phyloP scores from a whole-genome alignment of 2,329 filamentous ascomycete genomes.

The Colletotrichum endophyticum region DNA sequence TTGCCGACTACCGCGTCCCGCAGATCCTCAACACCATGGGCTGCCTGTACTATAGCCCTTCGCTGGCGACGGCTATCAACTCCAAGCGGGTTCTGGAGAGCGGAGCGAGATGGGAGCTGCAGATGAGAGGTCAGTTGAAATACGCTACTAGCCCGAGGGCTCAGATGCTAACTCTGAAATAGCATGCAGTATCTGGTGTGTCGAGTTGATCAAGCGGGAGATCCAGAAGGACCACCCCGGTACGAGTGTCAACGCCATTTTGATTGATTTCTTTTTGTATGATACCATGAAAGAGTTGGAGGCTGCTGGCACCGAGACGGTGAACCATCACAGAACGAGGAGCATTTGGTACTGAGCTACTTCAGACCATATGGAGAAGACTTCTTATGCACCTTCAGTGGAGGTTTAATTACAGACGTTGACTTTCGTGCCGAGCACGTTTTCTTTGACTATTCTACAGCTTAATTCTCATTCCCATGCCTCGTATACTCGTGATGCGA shows the following conservation, averaged over 20 bases:
- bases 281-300: slow-evolving; percentile 92
- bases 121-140: slow-evolving; percentile 72
- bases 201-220: slow-evolving; percentile 85
- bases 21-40: slow-evolving; percentile 88
- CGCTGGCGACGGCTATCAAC: slow-evolving; percentile 73
- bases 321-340: slow-evolving; percentile 87
- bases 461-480: background rate
- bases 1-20: slow-evolving; percentile 96
- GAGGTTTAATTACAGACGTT: background rate
- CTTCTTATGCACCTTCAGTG: background rate
- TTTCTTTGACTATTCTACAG: background rate
- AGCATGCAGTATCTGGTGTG: slow-evolving; percentile 95
- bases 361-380: background rate
- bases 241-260: slow-evolving; percentile 78
- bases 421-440: background rate
- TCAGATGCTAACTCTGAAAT: background rate
- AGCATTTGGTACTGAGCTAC: slow-evolving; percentile 88
- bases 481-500: background rate
- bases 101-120: slow-evolving; percentile 81
- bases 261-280: slow-evolving; percentile 98
- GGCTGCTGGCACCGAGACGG: slow-evolving; percentile 59
- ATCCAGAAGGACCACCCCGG: slow-evolving; percentile 77
- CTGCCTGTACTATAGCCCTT: slow-evolving; percentile 83
- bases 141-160: background rate
- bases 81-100: slow-evolving; percentile 68